Base-by-base conservation (phyloP, 2,329 filamentous ascomycete species). In the Penicillium sp. region DNA sequence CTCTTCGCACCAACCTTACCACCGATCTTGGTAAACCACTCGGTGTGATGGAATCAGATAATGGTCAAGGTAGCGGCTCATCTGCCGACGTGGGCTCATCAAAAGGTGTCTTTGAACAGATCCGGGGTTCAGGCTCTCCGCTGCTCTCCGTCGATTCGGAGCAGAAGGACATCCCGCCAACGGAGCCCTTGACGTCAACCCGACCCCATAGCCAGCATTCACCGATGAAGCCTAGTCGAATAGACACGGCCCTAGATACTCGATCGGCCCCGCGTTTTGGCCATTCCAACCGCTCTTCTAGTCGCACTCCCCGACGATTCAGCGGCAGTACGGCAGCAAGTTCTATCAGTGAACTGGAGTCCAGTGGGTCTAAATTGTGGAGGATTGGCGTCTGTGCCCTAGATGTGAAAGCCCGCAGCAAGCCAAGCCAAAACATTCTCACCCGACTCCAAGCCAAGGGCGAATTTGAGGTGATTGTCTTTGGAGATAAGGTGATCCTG, bases 401-500 rank as follows among this genome's bases (percentile, higher is more conserved):
- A 55, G 94, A 99, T 76, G 85, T 93, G 64, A 99, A 99, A 77
- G 94, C 94, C 33, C 85, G 94, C 67, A 97, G 92, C 80, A 97
- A 97, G 75, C 94, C 94, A 1, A 97, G 93, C 70, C 85, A 95
- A 63, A 97, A 96, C 69, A 99, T 99, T 64, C 78, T 99, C 56
- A 97, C 96, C 69, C 86, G 92, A 49, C 81, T 99, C 20, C 93
- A 97, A 62, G 86, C 89, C 31, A 92, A 95, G 62, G 85, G 88
- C 48, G 93, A 97, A 66, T 97, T 99, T 68, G 93, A 99, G 67
- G 92, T 97, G 23, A 88, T 96, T 58, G 93, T 99, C 12, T 99
- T 99, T 77, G 95, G 94, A 46, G 94, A 99, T 78, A 99, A 99
- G 76, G 93, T 97, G 42, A 99, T 99, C 64, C 81, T 99, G 33